phyloP scores from a whole-genome alignment of 2,329 filamentous ascomycete genomes.

The Scedosporium minutisporum region DNA sequence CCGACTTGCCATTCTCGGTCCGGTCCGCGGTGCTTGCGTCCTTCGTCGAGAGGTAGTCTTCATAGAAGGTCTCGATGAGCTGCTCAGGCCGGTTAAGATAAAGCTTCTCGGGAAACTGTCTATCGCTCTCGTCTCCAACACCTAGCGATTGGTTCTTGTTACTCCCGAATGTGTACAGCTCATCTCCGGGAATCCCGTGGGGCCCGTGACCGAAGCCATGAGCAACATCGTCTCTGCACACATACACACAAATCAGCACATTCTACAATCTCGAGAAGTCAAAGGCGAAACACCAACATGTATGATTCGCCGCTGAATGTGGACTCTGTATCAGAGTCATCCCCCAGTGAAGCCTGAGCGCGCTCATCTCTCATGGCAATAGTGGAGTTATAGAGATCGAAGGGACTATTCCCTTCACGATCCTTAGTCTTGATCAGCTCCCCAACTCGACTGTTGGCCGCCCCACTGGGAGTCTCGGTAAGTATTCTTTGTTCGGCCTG shows the following conservation, averaged over 20 bases:
- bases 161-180: conserved; percentile 88
- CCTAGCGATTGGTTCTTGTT: conserved; percentile 92
- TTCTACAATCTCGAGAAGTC: background rate
- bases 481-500: conserved; percentile 63
- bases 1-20: conserved; percentile 16
- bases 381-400: conserved; percentile 83
- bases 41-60: conserved; percentile 40
- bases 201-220: background rate
- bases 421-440: conserved; percentile 92
- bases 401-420: conserved; percentile 85
- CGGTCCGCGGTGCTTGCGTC: background rate
- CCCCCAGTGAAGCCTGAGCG: conserved; percentile 27
- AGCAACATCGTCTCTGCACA: background rate
- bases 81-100: conserved; percentile 66
- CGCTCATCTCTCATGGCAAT: conserved; percentile 64
- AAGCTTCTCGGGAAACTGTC: conserved; percentile 84
- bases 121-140: conserved; percentile 90
- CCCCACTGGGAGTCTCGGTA: conserved; percentile 48
- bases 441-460: conserved; percentile 50
- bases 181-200: conserved; percentile 48
- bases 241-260: background rate
- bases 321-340: conserved; percentile 38
- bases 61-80: conserved; percentile 63
- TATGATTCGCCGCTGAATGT: background rate
- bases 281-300: background rate